phyloP scores from a whole-genome alignment of 2,329 filamentous ascomycete genomes.

The Fusarium floridanum region DNA sequence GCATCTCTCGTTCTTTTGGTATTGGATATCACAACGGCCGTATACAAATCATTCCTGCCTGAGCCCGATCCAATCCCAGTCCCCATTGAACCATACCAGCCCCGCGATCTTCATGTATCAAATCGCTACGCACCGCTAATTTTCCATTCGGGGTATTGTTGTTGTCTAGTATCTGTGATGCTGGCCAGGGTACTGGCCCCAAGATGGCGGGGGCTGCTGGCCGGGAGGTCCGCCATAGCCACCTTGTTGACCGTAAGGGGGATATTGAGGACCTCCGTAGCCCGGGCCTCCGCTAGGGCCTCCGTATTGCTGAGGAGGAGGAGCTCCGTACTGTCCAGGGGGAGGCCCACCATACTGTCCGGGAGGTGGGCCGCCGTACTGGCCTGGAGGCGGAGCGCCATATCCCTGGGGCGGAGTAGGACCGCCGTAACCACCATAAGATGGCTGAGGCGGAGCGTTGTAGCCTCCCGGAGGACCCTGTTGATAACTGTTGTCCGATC shows the following conservation, averaged over 20 bases:
- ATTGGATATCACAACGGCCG: conserved; percentile 38
- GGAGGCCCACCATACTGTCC: conserved; percentile 47
- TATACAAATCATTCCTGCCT: conserved; percentile 20
- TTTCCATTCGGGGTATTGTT: background rate
- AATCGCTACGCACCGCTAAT: background rate
- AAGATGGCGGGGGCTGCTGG: conserved; percentile 46
- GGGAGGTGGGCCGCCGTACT: conserved; percentile 43
- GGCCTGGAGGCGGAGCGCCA: conserved; percentile 44
- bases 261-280: conserved; percentile 38
- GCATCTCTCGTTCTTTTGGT: conserved; percentile 16
- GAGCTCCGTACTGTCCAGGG: conserved; percentile 48
- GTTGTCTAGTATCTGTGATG: conserved; percentile 49
- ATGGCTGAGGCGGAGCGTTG: conserved; percentile 49
- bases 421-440: conserved; percentile 52
- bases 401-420: conserved; percentile 47
- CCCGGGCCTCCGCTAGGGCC: conserved; percentile 42
- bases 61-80: conserved; percentile 21
- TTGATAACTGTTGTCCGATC: conserved; percentile 38
- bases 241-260: conserved; percentile 34
- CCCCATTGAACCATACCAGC: conserved; percentile 2
- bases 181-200: conserved; percentile 56
- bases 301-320: conserved; percentile 48
- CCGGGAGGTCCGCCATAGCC: conserved; percentile 39
- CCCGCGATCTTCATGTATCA: background rate
- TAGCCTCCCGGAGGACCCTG: conserved; percentile 39